Conservation (phyloP, 352 stramenopile species). For the Phytopythium montanum region DNA sequence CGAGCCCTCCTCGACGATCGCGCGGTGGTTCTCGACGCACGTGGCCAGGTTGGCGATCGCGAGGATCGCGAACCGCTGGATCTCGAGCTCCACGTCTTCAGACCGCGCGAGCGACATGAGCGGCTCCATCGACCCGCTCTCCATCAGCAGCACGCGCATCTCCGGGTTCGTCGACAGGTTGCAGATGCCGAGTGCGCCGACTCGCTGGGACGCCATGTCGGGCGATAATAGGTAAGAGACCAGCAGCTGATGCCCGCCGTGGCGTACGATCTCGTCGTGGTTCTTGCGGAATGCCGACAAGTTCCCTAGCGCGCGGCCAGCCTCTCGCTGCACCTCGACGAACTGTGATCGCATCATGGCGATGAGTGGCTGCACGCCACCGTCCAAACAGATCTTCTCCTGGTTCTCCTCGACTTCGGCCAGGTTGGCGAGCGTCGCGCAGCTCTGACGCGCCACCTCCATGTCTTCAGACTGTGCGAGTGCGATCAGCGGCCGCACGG, state of each 20-base stretch:
- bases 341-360: conserved; percentile 94
- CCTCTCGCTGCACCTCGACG: conserved; percentile 92
- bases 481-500: conserved; percentile 86
- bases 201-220: conserved; percentile 92
- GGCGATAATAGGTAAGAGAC: conserved; percentile 95
- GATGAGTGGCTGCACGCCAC: conserved; percentile 90
- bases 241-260: conserved; percentile 91
- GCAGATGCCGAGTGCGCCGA: conserved; percentile 92
- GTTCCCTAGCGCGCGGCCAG: conserved; percentile 91
- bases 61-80: conserved; percentile 92
- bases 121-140: conserved; percentile 92
- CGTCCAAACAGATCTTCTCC: conserved; percentile 91
- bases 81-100: conserved; percentile 95
- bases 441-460: conserved; percentile 87
- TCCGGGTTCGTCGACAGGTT: conserved; percentile 93
- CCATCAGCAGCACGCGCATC: conserved; percentile 91
- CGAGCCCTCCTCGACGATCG: conserved; percentile 93
- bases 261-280: conserved; percentile 90
- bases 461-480: conserved; percentile 94
- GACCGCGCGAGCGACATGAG: conserved; percentile 93
- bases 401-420: conserved; percentile 95
- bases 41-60: conserved; percentile 94
- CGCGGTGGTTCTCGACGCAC: conserved; percentile 91
- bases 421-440: conserved; percentile 93
- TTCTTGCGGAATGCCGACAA: conserved; percentile 88